Base-by-base conservation (phyloP, 2,329 filamentous ascomycete species). In the Cercospora sesami region DNA sequence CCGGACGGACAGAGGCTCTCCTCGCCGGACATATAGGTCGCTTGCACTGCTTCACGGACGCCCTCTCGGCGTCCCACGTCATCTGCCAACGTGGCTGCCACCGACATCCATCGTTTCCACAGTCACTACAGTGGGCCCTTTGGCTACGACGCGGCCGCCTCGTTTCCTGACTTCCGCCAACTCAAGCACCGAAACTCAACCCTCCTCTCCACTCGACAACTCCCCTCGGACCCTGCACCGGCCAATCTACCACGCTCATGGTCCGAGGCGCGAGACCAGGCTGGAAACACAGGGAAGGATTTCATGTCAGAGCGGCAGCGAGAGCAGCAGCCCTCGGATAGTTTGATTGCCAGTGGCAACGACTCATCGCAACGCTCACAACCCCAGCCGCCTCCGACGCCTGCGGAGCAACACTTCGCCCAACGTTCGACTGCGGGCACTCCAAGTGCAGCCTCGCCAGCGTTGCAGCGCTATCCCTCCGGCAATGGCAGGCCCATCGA, bases 261-360 rank as follows among this genome's bases (percentile, higher is more conserved):
- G 73, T 77, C 76, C 64, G 67, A 68, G 60, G 61, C 69, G 62
- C 67, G 68, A 68, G 72, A 60, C 39, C 69, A 68, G 59, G 64
- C 73, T 72, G 74, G 74, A 67, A 68, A 68, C 60, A 60, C 68
- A 72, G 72, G 73, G 69, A 74, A 76, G 72, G 70, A 72, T 74
- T 77, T 75, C 70, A 79, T 79, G 77, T 78, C 77, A 75, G 73
- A 77, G 66, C 72, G 74, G 68, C 61, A 70, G 60, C 59, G 53
- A 65, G 73, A 74, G 51, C 73, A 74, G 64, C 67, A 66, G 67
- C 70, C 69, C 67, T 65, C 69, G 64, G 74, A 73, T 68, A 72
- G 39, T 69, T 74, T 66, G 65, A 72, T 62, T 60, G 61, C 64
- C 36, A 59, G 60, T 66, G 70, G 63, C 28, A 69, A 53, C 64